A percentile compares a stretch with the other conserved stretches of the same genome.
phyloP scores from a whole-genome alignment of 2,329 filamentous ascomycete genomes.

The Diaporthe ampelina region DNA sequence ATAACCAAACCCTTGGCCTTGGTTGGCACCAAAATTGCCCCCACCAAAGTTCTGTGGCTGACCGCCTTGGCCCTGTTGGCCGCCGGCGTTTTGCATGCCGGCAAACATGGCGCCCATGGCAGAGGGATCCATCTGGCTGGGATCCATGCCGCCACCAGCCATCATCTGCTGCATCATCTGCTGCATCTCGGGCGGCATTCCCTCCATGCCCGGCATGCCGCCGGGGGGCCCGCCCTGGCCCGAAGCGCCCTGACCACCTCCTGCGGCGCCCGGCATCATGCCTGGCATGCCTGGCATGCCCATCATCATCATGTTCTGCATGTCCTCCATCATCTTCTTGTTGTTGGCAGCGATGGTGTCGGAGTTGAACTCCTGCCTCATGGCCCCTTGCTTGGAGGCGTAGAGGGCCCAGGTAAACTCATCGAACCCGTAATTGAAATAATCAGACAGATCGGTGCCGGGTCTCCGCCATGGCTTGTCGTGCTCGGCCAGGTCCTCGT shows the following conservation, averaged over 20 bases:
- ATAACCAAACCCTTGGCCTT: constrained; percentile 65
- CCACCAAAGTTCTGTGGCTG: constrained; percentile 67
- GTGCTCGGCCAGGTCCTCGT: constrained; percentile 80
- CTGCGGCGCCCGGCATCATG: constrained; percentile 53
- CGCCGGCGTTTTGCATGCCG: constrained; percentile 66
- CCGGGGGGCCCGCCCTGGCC: constrained; percentile 46
- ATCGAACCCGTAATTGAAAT: constrained; percentile 99
- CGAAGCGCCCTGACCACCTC: constrained; percentile 43
- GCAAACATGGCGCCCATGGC: constrained; percentile 72
- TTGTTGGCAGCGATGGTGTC: constrained; percentile 73
- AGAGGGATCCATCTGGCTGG: constrained; percentile 74
- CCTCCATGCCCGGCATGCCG: constrained; percentile 71
- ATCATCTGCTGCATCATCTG: constrained; percentile 80
- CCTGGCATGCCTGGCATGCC: constrained; percentile 53
- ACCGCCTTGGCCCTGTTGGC: constrained; percentile 59
- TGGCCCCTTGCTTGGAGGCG: constrained; percentile 85
- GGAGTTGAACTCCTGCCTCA: constrained; percentile 82
- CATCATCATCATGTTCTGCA: constrained; percentile 79
- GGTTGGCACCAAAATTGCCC: constrained; percentile 65
- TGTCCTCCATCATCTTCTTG: constrained; percentile 85
- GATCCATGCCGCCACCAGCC: constrained; percentile 71
- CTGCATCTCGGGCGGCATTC: constrained; percentile 77
- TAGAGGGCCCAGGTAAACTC: constrained; percentile 99
- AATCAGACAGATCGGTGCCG: constrained; percentile 94
- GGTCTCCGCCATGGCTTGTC: constrained; percentile 97